Percentiles rank a stretch among this genome's conserved stretches.
Conservation (phyloP, 2,329 filamentous ascomycete species). For the Keithomyces neogunnii region DNA sequence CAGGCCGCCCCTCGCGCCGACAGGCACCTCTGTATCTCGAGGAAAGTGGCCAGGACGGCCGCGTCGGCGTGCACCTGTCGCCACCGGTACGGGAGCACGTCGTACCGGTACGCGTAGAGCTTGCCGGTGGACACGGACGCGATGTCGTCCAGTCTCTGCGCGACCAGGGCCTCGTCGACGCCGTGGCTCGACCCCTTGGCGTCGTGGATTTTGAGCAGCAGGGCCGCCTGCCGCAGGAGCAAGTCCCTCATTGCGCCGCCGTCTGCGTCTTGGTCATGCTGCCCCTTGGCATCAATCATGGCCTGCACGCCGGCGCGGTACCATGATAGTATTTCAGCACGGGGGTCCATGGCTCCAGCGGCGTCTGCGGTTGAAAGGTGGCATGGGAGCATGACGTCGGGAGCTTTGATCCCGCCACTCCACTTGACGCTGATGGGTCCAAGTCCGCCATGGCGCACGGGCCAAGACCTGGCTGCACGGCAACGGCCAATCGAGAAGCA, state of each 20-base stretch:
- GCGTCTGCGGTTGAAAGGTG: background rate
- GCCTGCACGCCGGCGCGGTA: slow-evolving; percentile 15
- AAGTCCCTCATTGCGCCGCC: slow-evolving; percentile 16
- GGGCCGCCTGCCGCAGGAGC: slow-evolving; percentile 19
- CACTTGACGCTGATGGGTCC: too few relatives aligned
- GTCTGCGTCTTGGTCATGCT: background rate
- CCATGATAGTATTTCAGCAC: slow-evolving; percentile 14
- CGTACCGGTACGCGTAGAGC: slow-evolving; percentile 62
- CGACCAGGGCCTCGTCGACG: slow-evolving; percentile 19
- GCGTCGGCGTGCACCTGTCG: slow-evolving; percentile 63
- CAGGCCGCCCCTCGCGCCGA: background rate
- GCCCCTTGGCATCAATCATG: slow-evolving; percentile 6
- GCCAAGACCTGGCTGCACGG: too few relatives aligned
- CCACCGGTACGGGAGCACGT: slow-evolving; percentile 60
- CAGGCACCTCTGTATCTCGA: slow-evolving; percentile 18
- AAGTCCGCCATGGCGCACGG: too few relatives aligned
- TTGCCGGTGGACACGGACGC: slow-evolving; percentile 52
- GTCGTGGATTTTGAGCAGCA: slow-evolving; percentile 16
- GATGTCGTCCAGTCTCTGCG: slow-evolving; percentile 44
- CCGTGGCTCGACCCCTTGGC: background rate
- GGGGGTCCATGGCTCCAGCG: background rate
- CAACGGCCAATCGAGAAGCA: too few relatives aligned
- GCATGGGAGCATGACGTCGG: background rate
- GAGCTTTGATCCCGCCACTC: too few relatives aligned
- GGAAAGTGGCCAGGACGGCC: slow-evolving; percentile 52